Evolutionary conservation across 2,329 filamentous ascomycete genomes (phyloP), one percentile per base, ranked within the genome.

Genomic region (Beauveria scarabaeidicola): DNA sequence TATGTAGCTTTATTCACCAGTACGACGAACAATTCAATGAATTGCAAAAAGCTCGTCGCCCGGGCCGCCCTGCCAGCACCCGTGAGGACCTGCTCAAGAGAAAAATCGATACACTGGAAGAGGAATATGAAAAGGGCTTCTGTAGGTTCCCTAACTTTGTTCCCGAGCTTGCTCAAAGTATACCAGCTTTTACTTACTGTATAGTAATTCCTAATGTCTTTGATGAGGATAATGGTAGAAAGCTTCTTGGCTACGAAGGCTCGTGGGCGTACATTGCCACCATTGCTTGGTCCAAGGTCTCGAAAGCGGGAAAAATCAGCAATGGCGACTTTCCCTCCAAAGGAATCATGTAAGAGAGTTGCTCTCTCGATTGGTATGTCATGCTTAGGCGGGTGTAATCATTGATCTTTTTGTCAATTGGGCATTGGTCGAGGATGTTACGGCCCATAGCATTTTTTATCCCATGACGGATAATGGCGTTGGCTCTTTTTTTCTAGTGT

Each of bases 41-140:
- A 41, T 66, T 89, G 53, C 89, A 89, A 70, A 85, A 85, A 66
- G 77, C 84, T 29, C 84, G 90, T 10, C 84, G 93, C 48, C 79
- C 91, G 25, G 93, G 93, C 17, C 82, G 93, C 56, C 91, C 93
- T 9, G 80, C 91, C 19, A 89, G 81, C 68, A 84, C 85, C 23
- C 86, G 84, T 62, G 91, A 97, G 71, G 89, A 92, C 65, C 76
- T 90, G 21, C 77, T 97, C 43, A 86, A 85, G 70, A 80, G 90
- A 67, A 87, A 85, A 64, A 86, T 89, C 58, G 80, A 82, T 15
- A 76, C 76, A 1, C 88, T 97, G 64, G 80, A 87, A 68, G 88
- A 88, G 66, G 94, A 99, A 76, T 90, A 89, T 65, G 82, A 87
- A 63, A 85, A 85, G 57, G 94, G 94, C 0, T 95, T 96, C 69